These are phyloP conservation scores for Nigrospora sphaerica DNA, from an alignment of 2,329 filamentous ascomycete genomes.

Conservation along the genomic window DNA sequence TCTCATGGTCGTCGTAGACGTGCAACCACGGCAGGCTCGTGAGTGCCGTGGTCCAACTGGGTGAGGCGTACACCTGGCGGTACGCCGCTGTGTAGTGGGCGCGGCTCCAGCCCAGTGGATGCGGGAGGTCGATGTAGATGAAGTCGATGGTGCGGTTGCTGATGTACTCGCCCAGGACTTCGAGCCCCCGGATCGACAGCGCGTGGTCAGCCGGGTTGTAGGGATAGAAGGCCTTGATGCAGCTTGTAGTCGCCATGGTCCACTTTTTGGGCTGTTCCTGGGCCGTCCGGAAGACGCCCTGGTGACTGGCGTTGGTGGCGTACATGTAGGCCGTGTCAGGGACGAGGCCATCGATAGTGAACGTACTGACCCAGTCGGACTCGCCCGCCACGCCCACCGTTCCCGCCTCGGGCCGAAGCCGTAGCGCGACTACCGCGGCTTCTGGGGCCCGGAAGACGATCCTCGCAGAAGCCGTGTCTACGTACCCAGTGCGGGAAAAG, in stretches of 20 bases:
- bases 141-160: conserved; percentile 28
- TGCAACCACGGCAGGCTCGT: conserved; percentile 59
- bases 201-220: conserved; percentile 56
- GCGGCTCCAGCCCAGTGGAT: conserved; percentile 11
- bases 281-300: conserved; percentile 56
- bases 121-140: conserved; percentile 53
- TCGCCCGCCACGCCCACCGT: conserved; percentile 44
- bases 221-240: conserved; percentile 62
- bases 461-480: conserved; percentile 53
- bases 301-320: conserved; percentile 51
- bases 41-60: conserved; percentile 43
- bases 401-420: conserved; percentile 20
- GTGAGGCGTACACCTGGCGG: conserved; percentile 59
- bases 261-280: conserved; percentile 30
- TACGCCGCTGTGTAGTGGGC: conserved; percentile 31
- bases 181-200: conserved; percentile 53
- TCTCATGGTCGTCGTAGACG: conserved; percentile 65
- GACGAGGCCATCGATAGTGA: conserved; percentile 43
- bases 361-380: conserved; percentile 53
- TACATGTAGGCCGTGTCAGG: conserved; percentile 57
- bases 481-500: conserved; percentile 57
- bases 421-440: conserved; percentile 22
- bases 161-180: conserved; percentile 22
- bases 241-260: conserved; percentile 57
- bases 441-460: conserved; percentile 57